These are phyloP conservation scores for Solanum gandarillasii DNA, from an alignment of 257 asterid species.

Conservation along the genomic window DNA sequence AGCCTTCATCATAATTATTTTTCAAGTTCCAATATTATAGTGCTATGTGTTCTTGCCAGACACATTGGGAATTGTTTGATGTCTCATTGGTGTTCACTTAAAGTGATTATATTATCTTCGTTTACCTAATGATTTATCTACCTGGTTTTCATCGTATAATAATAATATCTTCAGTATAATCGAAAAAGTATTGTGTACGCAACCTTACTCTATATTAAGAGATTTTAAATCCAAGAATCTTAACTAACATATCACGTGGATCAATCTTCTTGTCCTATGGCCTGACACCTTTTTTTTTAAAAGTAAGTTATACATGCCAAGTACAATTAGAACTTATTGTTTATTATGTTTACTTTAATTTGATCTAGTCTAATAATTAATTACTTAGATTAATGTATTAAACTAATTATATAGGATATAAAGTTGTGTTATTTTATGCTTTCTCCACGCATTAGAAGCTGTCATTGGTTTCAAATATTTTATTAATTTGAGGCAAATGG, in stretches of 20 bases:
- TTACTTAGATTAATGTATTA: neutral
- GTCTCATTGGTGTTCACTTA: conserved; percentile 21
- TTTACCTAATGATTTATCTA: neutral
- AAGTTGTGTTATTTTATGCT: conserved; percentile 14
- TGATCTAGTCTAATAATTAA: neutral
- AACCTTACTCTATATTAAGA: neutral
- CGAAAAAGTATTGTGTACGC: too few relatives aligned
- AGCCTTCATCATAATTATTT: neutral
- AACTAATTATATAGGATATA: neutral
- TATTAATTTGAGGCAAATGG: neutral
- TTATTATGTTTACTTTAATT: neutral
- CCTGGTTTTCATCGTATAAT: neutral
- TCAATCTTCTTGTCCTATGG: neutral
- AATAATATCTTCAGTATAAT: neutral
- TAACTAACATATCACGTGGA: neutral
- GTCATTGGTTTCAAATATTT: neutral
- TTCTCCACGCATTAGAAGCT: neutral
- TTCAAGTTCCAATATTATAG: conserved; percentile 34
- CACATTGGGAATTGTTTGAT: conserved; percentile 28
- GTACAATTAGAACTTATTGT: conserved; percentile 46
- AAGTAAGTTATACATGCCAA: conserved; percentile 11
- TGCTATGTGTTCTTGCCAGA: conserved; percentile 14
- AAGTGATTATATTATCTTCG: conserved; percentile 1
- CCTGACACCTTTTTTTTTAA: neutral
- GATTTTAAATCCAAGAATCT: neutral